Evolutionary conservation across 2,329 filamentous ascomycete species (phyloP), one percentile per base, ranked within the genome.

Genomic region (Harringtonia aguacate): DNA sequence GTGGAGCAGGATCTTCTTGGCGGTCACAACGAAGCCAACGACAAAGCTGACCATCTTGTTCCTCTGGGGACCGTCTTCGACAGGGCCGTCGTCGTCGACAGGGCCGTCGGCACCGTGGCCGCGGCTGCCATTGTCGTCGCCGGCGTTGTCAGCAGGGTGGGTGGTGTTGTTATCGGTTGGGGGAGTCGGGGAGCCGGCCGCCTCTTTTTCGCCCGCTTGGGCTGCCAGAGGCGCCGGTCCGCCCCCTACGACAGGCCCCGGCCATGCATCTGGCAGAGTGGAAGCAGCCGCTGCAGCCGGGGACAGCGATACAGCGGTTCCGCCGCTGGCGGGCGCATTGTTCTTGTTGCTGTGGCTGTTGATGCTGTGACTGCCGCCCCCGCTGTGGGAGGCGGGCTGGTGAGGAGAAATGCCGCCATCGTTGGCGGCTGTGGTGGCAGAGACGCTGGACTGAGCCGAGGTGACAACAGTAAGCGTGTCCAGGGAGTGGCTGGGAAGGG

Each of bases 1-100:
- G 58, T 85, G 77, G 36, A 79, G 72, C 49, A 89, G 55, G 55
- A 79, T 77, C 58, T 66, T 72, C 70, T 69, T 72, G 51, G 70
- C 63, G 58, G 80, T 76, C 56, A 67, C 63, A 50, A 66, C 63
- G 42, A 65, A 62, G 49, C 62, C 21, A 45, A 36, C 31, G 20
- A 29, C 30, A 14, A 49, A 42, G 45, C 58, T 61, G 27, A 52
- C 54, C 45, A 56, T 55, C 39, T 58, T 57, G 46, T 55, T 31
- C 18, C n/a, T 13, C 24, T 24, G 24, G 30, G 53, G 54, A 46
- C 56, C 55, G 40, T 58, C 42, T 36, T 36, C 18, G 6, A 10
- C 24, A 27, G n/a, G n/a, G 36, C 36, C 42, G 30, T 7, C 21
- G 27, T 28, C 21, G 30, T 36, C 20, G 28, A 4, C 18, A 29